phyloP scores from a whole-genome alignment of 345 rosid species.

The Luvunga scandens region DNA sequence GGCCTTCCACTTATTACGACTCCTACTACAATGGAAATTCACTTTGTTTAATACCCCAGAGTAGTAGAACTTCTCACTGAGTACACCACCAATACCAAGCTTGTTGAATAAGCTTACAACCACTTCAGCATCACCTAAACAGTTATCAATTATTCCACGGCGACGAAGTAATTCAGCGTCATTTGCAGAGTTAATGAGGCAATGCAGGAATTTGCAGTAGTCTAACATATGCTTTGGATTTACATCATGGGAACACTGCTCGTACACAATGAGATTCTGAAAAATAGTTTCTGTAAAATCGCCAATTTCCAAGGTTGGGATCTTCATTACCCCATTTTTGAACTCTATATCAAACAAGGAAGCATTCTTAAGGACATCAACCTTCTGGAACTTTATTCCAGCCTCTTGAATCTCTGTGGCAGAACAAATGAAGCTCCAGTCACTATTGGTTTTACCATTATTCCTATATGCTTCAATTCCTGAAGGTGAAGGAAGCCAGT shows the following conservation, averaged over 20 bases:
- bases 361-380: too few species aligned
- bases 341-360: too few species aligned
- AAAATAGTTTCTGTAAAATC: too few species aligned
- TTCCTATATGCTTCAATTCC: neutral
- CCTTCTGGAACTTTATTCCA: too few species aligned
- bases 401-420: too few species aligned
- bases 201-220: constrained; percentile 3
- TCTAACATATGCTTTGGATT: neutral
- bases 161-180: constrained; percentile 17
- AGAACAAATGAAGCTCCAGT: too few species aligned
- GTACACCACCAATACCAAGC: neutral
- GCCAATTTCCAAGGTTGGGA: neutral
- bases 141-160: constrained; percentile 10
- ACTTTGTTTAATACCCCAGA: neutral
- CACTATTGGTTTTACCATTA: too few species aligned
- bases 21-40: neutral
- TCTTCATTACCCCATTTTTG: too few species aligned
- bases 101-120: neutral
- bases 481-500: neutral
- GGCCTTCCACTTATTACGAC: constrained; percentile 15
- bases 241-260: too few species aligned
- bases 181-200: neutral
- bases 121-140: constrained; percentile 15
- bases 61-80: neutral
- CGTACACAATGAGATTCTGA: neutral